phyloP scores from a whole-genome alignment of 345 rosid species.

The Excoecaria cochinchinensis region DNA sequence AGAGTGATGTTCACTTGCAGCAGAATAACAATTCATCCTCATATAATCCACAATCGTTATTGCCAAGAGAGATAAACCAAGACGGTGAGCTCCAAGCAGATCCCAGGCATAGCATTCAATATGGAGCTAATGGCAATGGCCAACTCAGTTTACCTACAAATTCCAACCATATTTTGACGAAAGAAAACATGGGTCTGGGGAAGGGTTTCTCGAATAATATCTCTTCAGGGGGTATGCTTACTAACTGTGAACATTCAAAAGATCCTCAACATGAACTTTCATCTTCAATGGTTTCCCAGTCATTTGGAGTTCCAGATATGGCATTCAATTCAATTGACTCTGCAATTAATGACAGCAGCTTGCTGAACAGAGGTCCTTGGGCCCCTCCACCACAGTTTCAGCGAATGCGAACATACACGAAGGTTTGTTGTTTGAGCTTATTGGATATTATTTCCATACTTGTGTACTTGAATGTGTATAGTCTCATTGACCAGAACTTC shows the following conservation, averaged over 20 bases:
- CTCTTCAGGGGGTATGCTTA: slow-evolving; percentile 43
- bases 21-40: slow-evolving; percentile 45
- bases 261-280: slow-evolving; percentile 60
- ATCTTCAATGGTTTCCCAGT: slow-evolving; percentile 61
- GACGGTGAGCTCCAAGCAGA: slow-evolving; percentile 55
- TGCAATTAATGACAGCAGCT: slow-evolving; percentile 43
- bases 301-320: slow-evolving; percentile 63
- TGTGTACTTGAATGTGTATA: neutral
- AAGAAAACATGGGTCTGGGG: slow-evolving; percentile 42
- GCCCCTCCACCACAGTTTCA: slow-evolving; percentile 48
- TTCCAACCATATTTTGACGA: slow-evolving; percentile 42
- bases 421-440: slow-evolving; percentile 38
- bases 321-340: slow-evolving; percentile 57
- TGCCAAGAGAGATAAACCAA: slow-evolving; percentile 48
- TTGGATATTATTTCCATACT: neutral
- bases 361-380: slow-evolving; percentile 49
- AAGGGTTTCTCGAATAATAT: slow-evolving; percentile 50
- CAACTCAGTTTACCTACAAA: slow-evolving; percentile 35
- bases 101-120: slow-evolving; percentile 42
- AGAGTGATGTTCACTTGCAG: slow-evolving; percentile 50
- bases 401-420: slow-evolving; percentile 61
- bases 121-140: slow-evolving; percentile 33
- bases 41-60: slow-evolving; percentile 41
- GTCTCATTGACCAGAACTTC: neutral
- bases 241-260: slow-evolving; percentile 45